These are phyloP conservation scores for Leccinum pachyderme DNA, from an alignment of 1,284 basidiomycete genomes.

Conservation along the genomic window DNA sequence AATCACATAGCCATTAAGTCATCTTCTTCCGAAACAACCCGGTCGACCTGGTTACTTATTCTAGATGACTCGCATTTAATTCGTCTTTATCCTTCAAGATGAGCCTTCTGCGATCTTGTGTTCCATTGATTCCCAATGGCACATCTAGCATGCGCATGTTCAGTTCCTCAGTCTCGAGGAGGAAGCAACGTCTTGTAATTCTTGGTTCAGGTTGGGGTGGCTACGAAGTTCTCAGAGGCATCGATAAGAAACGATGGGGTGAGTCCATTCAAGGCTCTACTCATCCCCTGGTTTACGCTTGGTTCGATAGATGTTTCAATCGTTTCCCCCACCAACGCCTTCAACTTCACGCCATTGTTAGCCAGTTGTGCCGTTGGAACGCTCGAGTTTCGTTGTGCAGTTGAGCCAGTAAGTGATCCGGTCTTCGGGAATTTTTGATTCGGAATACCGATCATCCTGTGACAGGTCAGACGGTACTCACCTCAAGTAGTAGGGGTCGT, in stretches of 20 bases:
- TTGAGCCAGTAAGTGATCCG: conserved; percentile 63
- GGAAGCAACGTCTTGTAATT: conserved; percentile 71
- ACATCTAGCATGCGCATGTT: conserved; percentile 32
- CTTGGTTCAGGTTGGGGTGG: conserved; percentile 87
- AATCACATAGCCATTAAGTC: not conserved
- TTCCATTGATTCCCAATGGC: conserved; percentile 1
- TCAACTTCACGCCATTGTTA: conserved; percentile 82
- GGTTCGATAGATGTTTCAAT: conserved; percentile 58
- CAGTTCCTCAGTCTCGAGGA: conserved; percentile 33
- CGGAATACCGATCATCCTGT: conserved; percentile 1
- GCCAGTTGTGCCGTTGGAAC: conserved; percentile 81
- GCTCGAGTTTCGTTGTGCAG: conserved; percentile 75
- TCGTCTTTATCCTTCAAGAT: conserved; percentile 11
- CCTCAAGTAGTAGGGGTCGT: conserved; percentile 49
- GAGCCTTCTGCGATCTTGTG: conserved; percentile 14
- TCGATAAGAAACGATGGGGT: conserved; percentile 72
- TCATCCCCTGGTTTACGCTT: conserved; percentile 11
- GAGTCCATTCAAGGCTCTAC: conserved; percentile 22
- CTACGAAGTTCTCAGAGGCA: conserved; percentile 63
- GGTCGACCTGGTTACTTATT: not conserved
- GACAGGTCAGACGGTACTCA: conserved; percentile 53
- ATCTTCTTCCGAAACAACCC: not conserved
- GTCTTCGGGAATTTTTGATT: conserved; percentile 21
- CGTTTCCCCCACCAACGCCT: conserved; percentile 74
- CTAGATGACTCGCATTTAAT: not conserved